Percentiles rank a stretch among this genome's conserved stretches.
Conservation (phyloP, 345 rosid species). For the Sapria himalayana region DNA sequence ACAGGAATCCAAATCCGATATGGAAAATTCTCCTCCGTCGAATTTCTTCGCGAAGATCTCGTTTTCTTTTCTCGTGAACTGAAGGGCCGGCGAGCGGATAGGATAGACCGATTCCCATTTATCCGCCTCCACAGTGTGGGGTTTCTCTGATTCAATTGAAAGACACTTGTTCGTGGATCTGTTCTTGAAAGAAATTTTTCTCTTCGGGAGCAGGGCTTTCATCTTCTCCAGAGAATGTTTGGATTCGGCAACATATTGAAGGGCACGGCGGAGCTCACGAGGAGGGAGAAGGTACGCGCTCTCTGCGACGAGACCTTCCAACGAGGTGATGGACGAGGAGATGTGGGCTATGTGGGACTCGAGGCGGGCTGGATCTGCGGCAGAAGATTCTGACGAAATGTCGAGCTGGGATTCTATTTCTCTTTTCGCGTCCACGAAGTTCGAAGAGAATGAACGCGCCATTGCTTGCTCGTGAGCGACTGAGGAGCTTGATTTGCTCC, state of each 20-base stretch:
- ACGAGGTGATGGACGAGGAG: constrained; percentile 38
- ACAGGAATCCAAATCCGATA: constrained; percentile 50
- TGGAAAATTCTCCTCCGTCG: constrained; percentile 44
- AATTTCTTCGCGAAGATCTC: constrained; percentile 28
- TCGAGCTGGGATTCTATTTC: constrained; percentile 34
- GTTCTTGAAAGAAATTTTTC: constrained; percentile 55
- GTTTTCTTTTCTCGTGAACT: constrained; percentile 29
- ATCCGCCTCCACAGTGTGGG: constrained; percentile 10
- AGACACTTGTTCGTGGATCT: constrained; percentile 19
- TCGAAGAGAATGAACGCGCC: constrained; percentile 28
- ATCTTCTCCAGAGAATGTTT: constrained; percentile 34
- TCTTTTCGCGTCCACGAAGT: constrained; percentile 30
- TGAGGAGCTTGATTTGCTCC: constrained; percentile 12
- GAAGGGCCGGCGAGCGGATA: constrained; percentile 44
- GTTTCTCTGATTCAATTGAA: constrained; percentile 4
- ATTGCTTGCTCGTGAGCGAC: constrained; percentile 17
- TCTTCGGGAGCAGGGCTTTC: constrained; percentile 33
- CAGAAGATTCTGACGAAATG: constrained; percentile 11
- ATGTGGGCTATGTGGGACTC: constrained; percentile 30
- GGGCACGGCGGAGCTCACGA: constrained; percentile 59
- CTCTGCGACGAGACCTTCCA: constrained; percentile 57
- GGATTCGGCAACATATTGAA: constrained; percentile 42
- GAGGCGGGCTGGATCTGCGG: constrained; percentile 17
- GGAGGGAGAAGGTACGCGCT: constrained; percentile 59
- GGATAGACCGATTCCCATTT: constrained; percentile 3